Conservation (phyloP, 306 rosid species). For the Cucurbita moschata region DNA sequence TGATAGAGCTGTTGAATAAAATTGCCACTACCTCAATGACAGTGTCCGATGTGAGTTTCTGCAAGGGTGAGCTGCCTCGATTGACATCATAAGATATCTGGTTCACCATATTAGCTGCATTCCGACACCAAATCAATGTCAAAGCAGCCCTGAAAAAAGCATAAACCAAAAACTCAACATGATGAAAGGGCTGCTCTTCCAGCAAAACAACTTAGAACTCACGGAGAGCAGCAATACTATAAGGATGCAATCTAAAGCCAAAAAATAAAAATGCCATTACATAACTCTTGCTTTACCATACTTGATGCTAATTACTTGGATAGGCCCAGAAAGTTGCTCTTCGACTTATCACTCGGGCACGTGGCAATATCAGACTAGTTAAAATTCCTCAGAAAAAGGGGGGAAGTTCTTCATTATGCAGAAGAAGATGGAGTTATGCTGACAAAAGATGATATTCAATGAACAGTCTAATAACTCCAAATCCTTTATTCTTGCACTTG, state of each 20-base stretch:
- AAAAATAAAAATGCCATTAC: neutral
- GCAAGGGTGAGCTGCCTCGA: slow-evolving; percentile 25
- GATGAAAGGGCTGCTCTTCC: slow-evolving; percentile 17
- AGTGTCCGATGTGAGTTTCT: slow-evolving; percentile 67
- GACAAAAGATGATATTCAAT: neutral
- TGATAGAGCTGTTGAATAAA: neutral
- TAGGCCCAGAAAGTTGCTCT: neutral
- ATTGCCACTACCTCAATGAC: slow-evolving; percentile 52
- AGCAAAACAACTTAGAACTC: neutral
- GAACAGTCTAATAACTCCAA: neutral
- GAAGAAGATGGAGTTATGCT: neutral
- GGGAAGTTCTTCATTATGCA: neutral
- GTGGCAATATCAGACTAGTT: neutral
- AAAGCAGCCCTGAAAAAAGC: slow-evolving; percentile 53
- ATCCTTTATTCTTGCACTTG: neutral
- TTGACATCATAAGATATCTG: slow-evolving; percentile 53
- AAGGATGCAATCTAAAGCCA: neutral
- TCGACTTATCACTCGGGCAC: neutral
- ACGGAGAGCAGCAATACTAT: slow-evolving; percentile 6
- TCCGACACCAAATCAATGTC: slow-evolving; percentile 72
- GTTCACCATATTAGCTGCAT: slow-evolving; percentile 96
- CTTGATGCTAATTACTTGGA: neutral
- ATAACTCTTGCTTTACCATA: neutral
- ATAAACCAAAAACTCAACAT: slow-evolving; percentile 43
- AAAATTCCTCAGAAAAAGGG: neutral